Evolutionary conservation across 331 rosid genomes (phyloP).

Genomic region (Rosa hybrid): DNA sequence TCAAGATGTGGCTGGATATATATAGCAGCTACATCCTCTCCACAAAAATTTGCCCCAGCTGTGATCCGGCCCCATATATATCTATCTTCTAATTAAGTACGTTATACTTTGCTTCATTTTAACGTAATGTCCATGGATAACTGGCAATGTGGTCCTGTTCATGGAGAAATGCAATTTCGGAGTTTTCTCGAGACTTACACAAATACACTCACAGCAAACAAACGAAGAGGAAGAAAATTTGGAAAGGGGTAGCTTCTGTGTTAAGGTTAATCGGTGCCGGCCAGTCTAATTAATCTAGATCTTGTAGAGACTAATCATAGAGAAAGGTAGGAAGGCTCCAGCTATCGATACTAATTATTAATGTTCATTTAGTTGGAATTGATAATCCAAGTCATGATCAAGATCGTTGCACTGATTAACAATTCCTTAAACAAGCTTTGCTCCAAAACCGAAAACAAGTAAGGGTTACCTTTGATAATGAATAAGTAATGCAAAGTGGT

Average conservation of each 20-base stretch:
- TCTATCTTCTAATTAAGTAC: not conserved
- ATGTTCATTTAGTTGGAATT: not conserved
- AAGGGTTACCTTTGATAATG: not conserved
- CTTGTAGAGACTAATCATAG: not conserved
- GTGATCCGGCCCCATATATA: not conserved
- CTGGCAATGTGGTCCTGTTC: conserved; percentile 8
- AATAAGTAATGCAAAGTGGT: not conserved
- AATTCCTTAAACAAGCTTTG: not conserved
- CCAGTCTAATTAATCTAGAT: not conserved
- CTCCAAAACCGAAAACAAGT: not conserved
- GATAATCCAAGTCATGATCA: not conserved
- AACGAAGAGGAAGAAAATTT: not conserved
- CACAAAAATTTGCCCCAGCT: not conserved
- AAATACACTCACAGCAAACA: not conserved
- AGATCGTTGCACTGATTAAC: not conserved
- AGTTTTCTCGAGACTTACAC: not conserved
- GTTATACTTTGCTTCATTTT: not conserved
- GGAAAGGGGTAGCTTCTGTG: not conserved
- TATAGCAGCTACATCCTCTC: not conserved
- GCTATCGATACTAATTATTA: not conserved
- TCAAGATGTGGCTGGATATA: not conserved
- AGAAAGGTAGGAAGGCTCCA: too few relatives aligned
- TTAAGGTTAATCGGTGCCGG: not conserved
- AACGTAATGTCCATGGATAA: not conserved
- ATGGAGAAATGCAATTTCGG: conserved; percentile 6